phyloP scores from a whole-genome alignment of 202 grass and related monocot genomes.

The Cymbopogon flexuosus region DNA sequence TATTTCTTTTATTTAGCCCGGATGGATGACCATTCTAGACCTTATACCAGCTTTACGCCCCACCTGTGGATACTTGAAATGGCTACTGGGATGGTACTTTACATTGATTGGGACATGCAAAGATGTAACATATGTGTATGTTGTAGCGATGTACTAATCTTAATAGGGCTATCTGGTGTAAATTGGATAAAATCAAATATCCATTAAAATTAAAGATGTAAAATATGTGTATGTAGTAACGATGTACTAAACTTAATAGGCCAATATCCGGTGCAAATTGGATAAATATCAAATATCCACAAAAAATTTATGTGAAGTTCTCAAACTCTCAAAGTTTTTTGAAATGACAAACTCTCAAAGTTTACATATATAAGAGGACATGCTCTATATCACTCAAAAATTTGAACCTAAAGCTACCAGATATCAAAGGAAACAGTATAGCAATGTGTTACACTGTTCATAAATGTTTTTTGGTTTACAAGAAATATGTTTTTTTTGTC shows the following conservation, averaged over 20 bases:
- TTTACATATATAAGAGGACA: too few species aligned
- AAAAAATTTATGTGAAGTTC: neutral
- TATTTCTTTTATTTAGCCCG: neutral
- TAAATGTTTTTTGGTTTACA: neutral
- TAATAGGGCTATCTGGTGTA: neutral
- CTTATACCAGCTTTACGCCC: neutral
- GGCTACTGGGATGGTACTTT: neutral
- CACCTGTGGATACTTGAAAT: neutral
- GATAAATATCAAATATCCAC: neutral
- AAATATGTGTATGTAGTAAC: neutral
- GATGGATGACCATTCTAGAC: constrained; percentile 2
- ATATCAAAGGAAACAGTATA: neutral
- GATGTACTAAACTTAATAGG: neutral
- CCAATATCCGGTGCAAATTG: neutral
- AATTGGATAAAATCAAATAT: neutral
- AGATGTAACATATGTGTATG: neutral
- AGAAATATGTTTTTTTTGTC: neutral
- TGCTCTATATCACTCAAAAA: neutral
- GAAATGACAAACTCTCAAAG: neutral
- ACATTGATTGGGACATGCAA: neutral
- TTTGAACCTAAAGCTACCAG: neutral
- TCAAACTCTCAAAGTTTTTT: neutral
- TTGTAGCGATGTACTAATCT: constrained; percentile 9
- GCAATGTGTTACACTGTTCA: neutral
- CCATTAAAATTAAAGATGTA: neutral